Evolutionary conservation across 1,284 basidiomycete species (phyloP).

Genomic region (Tilletia walkeri): DNA sequence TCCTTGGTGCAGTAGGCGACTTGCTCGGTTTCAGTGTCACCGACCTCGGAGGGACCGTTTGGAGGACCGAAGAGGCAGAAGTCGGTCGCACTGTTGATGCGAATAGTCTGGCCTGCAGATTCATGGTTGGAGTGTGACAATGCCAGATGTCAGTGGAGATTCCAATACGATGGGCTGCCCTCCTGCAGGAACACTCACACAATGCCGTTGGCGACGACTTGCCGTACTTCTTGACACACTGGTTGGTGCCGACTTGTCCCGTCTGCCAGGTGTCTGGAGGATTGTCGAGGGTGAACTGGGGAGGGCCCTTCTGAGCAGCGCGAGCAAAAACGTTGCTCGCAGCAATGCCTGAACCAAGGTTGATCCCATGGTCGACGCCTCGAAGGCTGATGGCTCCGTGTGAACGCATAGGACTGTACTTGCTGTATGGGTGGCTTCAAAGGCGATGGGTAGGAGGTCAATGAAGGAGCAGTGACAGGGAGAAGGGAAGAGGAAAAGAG

Average conservation of each 20-base stretch:
- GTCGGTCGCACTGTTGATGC: conserved; percentile 20
- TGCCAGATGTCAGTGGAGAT: not conserved
- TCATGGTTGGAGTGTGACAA: too few relatives aligned
- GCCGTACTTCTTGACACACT: conserved; percentile 19
- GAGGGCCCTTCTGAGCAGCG: not conserved
- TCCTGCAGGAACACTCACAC: not conserved
- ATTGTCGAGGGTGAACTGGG: conserved; percentile 14
- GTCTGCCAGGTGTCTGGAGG: conserved; percentile 22
- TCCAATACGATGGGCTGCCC: too few relatives aligned
- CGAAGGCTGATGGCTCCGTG: not conserved
- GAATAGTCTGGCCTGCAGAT: conserved; percentile 1
- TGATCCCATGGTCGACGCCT: not conserved
- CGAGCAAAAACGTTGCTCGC: not conserved
- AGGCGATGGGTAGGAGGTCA: too few relatives aligned
- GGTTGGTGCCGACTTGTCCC: conserved; percentile 25
- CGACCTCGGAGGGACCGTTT: conserved; percentile 8
- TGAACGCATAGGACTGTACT: too few relatives aligned
- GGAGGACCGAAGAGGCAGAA: conserved; percentile 44
- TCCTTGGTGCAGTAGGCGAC: conserved; percentile 41
- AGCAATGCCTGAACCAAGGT: too few relatives aligned
- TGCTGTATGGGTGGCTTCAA: too few relatives aligned
- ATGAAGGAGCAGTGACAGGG: too few relatives aligned
- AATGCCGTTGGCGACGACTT: conserved; percentile 4
- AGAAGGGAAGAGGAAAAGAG: not conserved
- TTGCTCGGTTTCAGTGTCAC: conserved; percentile 11